phyloP scores from a whole-genome alignment of 2,329 filamentous ascomycete genomes.

The Chaetomiaceae sp. region DNA sequence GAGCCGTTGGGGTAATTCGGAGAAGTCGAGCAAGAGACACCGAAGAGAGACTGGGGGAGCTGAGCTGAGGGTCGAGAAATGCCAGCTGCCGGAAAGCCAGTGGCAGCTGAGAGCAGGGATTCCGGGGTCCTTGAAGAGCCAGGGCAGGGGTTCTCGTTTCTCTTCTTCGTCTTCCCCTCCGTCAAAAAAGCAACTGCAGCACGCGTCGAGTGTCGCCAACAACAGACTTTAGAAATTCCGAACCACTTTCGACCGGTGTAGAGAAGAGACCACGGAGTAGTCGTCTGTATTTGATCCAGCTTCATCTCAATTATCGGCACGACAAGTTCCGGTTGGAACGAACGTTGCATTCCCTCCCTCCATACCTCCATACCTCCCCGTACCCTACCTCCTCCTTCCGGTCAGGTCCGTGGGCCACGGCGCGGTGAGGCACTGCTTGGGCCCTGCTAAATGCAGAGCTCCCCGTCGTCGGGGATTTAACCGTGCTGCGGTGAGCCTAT shows the following conservation, averaged over 20 bases:
- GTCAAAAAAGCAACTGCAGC: too few species aligned
- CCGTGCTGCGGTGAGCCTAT: slow-evolving; percentile 17
- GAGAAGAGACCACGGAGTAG: too few species aligned
- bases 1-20: slow-evolving; percentile 3
- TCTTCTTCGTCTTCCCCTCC: too few species aligned
- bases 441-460: slow-evolving; percentile 4
- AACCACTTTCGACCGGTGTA: too few species aligned
- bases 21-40: neutral
- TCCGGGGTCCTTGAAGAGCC: too few species aligned
- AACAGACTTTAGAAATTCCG: too few species aligned
- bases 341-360: slow-evolving; percentile 10
- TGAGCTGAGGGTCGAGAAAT: neutral
- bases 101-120: neutral
- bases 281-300: too few species aligned
- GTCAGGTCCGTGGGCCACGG: too few species aligned
- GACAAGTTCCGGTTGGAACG: slow-evolving; percentile 4
- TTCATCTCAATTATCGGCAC: slow-evolving; percentile 7
- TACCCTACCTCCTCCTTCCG: too few species aligned
- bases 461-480: slow-evolving; percentile 16
- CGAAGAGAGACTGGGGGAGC: neutral
- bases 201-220: too few species aligned
- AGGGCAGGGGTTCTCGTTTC: too few species aligned
- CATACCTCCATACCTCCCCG: slow-evolving; percentile 1
- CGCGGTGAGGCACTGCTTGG: neutral
- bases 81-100: neutral